Evolutionary conservation across 148 eudicot species (phyloP).

Genomic region (Dysphania ambrosioides): DNA sequence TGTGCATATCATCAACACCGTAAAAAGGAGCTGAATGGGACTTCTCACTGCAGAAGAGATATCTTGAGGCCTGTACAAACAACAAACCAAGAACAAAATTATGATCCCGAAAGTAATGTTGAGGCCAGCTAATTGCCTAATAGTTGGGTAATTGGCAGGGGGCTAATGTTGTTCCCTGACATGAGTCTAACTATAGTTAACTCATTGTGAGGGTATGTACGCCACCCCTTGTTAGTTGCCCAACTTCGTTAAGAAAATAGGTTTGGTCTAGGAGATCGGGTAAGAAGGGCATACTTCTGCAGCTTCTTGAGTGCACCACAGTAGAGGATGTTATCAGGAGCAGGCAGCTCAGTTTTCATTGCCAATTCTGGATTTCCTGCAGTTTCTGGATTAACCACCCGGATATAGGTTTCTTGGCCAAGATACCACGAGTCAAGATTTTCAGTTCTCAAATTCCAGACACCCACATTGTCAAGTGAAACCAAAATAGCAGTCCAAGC

Average conservation of each 20-base stretch:
- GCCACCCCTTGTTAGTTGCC: neutral
- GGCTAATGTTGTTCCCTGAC: neutral
- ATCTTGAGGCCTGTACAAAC: conserved; percentile 59
- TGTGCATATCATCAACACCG: conserved; percentile 37
- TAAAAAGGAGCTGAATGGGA: conserved; percentile 32
- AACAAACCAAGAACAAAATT: neutral
- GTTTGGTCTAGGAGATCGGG: neutral
- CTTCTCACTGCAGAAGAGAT: conserved; percentile 42
- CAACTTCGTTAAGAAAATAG: neutral
- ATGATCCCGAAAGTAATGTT: neutral
- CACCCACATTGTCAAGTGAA: conserved; percentile 93
- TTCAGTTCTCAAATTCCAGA: conserved; percentile 91
- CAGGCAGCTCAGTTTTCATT: conserved; percentile 71
- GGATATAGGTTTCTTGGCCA: conserved; percentile 89
- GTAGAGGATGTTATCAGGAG: conserved; percentile 73
- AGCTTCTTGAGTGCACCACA: conserved; percentile 72
- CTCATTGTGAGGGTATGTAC: no score
- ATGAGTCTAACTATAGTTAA: neutral
- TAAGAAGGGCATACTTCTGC: conserved; percentile 55
- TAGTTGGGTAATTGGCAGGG: no score
- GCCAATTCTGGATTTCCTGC: conserved; percentile 53
- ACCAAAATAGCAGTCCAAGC: conserved; percentile 93
- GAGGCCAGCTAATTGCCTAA: neutral
- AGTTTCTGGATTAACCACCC: conserved; percentile 75
- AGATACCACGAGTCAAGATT: conserved; percentile 96